Evolutionary conservation across 2,329 filamentous ascomycete genomes (phyloP), one percentile per base, ranked within the genome.

Genomic region (Fusarium tricinctum): DNA sequence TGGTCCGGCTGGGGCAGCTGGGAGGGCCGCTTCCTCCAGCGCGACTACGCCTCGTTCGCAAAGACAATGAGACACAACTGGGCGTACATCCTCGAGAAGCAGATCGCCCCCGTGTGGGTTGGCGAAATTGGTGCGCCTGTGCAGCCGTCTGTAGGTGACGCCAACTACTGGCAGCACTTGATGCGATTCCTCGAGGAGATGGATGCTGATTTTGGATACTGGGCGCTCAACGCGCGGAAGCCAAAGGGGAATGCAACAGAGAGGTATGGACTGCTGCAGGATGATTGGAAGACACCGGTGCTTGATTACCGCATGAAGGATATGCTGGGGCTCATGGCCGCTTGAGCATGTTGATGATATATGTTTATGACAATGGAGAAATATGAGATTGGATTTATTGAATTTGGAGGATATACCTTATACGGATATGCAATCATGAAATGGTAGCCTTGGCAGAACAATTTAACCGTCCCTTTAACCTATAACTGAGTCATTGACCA

Each of bases 1-100:
- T 92, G 89, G 89, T 91, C 88, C 17, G 89, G 90, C 56, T 92
- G 89, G 90, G 88, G 89, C 38, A 87, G 84, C 69, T 75, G 82
- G 63, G 85, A 82, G 30, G 87, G 88, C 4, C 84, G 88, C 6
- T 92, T 89, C 75, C 81, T 85, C 10, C 85, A 86, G 76, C 85
- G 89, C 8, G 80, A 80, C 30, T 92, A 91, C 75, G 79, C 81
- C 13, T 88, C 86, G n/a, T 91, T 92, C 73, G 85, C 83, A 26
- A 76, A 81, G 54, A 82, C 88, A 51, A 91, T 91, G 89, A 81
- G 84, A 26, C 76, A 82, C 64, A 90, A 90, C 76, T 92, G 90
- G 89, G 89, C 80, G 4, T 92, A 89, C 72, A 82, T 92, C 22
- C 78, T 91, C 15, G 77, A 79, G 8, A 56, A 73, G 33, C 74